Percentiles rank a stretch among this genome's conserved stretches.
Evolutionary conservation across 2,329 filamentous ascomycete species (phyloP).

Genomic region (Kalaharituber pfeilii): DNA sequence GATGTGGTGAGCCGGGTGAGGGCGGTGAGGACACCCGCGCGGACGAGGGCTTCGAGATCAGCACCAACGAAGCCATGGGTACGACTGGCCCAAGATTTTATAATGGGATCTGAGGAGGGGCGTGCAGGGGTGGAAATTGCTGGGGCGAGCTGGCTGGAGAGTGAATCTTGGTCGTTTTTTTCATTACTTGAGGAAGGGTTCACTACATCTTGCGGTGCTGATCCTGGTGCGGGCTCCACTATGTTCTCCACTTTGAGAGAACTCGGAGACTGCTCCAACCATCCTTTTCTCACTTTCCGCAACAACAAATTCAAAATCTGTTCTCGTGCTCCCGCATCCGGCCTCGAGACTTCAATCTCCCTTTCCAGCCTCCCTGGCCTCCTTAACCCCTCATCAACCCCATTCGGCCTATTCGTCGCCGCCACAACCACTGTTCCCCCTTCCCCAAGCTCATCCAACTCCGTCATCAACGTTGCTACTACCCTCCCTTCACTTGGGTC

Average conservation of each 20-base stretch:
- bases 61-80: constrained; percentile 23
- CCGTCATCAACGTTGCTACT: constrained; percentile 21
- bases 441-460: constrained; percentile 20
- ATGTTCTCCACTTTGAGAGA: too few species aligned
- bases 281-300: constrained; percentile 7
- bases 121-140: too few species aligned
- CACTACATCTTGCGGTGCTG: too few species aligned
- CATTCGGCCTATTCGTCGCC: constrained; percentile 22
- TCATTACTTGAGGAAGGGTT: constrained; percentile 6
- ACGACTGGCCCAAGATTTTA: constrained; percentile 15
- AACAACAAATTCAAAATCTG: constrained; percentile 20
- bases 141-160: not conserved
- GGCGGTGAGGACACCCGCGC: constrained; percentile 11
- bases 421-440: constrained; percentile 18
- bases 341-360: constrained; percentile 22
- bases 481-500: constrained; percentile 21
- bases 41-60: constrained; percentile 19
- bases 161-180: constrained; percentile 15
- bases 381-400: constrained; percentile 20
- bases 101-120: not conserved
- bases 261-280: not conserved
- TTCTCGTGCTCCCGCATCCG: constrained; percentile 19
- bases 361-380: constrained; percentile 21
- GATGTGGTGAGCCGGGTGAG: constrained; percentile 8
- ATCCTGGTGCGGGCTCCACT: too few species aligned